phyloP scores from a whole-genome alignment of 1,139 yeast genomes.

The Meyerozyma smithsonii region DNA sequence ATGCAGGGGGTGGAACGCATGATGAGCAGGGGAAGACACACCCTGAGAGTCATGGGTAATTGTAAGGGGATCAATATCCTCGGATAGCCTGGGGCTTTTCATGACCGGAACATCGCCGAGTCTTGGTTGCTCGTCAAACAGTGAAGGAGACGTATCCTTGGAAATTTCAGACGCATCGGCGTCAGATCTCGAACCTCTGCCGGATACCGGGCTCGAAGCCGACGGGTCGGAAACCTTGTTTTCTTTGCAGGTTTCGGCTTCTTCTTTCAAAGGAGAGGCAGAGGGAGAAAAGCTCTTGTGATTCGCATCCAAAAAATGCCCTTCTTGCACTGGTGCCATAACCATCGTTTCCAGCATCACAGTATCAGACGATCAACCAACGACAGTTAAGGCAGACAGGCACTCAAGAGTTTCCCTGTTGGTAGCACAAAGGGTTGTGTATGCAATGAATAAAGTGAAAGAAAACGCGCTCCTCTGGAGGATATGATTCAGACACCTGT shows the following conservation, averaged over 20 bases:
- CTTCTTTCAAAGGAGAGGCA: background rate
- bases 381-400: too few species aligned
- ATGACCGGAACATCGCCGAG: background rate
- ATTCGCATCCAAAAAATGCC: background rate
- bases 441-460: background rate
- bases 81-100: slow-evolving; percentile 1
- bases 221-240: background rate
- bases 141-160: slow-evolving; percentile 33
- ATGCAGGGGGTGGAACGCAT: background rate
- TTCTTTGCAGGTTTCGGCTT: background rate
- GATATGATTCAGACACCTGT: background rate
- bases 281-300: background rate
- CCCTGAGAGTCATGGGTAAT: background rate
- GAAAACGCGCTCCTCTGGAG: background rate
- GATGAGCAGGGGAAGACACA: background rate
- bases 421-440: background rate
- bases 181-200: slow-evolving; percentile 1
- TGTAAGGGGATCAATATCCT: slow-evolving; percentile 2
- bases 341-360: background rate
- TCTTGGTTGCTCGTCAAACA: slow-evolving; percentile 16
- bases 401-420: too few species aligned
- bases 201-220: background rate
- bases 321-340: background rate
- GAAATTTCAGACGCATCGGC: slow-evolving; percentile 20
- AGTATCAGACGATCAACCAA: background rate